Base-by-base conservation (phyloP, 192 early-diverging fungal genomes). In the Coemansia umbellata region DNA sequence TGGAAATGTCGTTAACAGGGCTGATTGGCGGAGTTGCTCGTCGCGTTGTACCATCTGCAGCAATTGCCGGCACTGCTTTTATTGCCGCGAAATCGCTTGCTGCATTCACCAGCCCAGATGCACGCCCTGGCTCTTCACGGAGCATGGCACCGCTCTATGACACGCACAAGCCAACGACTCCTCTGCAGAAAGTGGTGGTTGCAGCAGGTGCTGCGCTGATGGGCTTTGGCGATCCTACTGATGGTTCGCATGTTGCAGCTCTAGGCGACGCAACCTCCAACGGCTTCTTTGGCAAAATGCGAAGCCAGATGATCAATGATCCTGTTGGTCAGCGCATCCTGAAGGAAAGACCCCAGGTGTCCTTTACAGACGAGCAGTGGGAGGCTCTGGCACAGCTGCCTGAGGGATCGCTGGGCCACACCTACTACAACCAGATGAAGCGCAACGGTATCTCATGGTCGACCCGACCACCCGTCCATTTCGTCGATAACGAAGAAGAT, bases 211-310 rank as follows among this genome's bases (percentile, higher is more conserved):
- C 92, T 0, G 91, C 89, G 3, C 58, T 94, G 31, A 83, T 82
- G 43, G 87, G 87, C 10, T 77, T 93, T 21, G 66, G 69, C 14
- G 85, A 92, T 55, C 94, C 94, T 3, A 65, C 82, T 8, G 80
- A 90, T 47, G 83, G 56, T 39, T 23, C 58, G 28, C 66, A 66
- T 31, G 62, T 73, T 26, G 64, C 75, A 3, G 60, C 61, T 14
- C 81, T 98, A 18, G 96, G 93, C 31, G 96, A 98, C 62, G 84
- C 90, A 8, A 97, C 94, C 11, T 83, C 89, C 13, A 76, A 73
- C n/a, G 64, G 74, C 0, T 84, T 82, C 55, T 68, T 97, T 15
- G 64, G 55, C 19, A 66, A 76, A 15, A 85, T 96, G 62, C 81
- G 93, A 24, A 75, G 84, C 53, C 78, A 83, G 35, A 94, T 98